Evolutionary conservation across 2,329 filamentous ascomycete species (phyloP).

Genomic region (Cladobotryum mycophilum): DNA sequence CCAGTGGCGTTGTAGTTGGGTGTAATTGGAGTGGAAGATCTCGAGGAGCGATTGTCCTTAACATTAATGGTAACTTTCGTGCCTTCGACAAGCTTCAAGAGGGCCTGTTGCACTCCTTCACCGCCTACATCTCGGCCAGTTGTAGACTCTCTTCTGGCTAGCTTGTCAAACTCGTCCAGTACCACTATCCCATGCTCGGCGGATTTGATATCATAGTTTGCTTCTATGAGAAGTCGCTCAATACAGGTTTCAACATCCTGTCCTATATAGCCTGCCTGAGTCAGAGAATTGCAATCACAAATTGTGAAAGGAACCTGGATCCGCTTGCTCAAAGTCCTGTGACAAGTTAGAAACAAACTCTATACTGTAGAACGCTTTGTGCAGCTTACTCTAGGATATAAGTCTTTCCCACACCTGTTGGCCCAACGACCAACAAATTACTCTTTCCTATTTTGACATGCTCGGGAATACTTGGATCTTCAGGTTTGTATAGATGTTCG

Average conservation of each 20-base stretch:
- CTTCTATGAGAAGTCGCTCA: constrained; percentile 79
- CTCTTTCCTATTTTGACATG: constrained; percentile 85
- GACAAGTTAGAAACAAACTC: constrained; percentile 16
- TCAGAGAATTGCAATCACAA: constrained; percentile 92
- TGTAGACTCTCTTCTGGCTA: constrained; percentile 78
- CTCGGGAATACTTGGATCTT: constrained; percentile 37
- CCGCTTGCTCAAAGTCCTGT: constrained; percentile 79
- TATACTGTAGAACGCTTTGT: background rate
- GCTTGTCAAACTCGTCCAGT: constrained; percentile 95
- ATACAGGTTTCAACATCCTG: constrained; percentile 97
- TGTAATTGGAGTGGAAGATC: constrained; percentile 46
- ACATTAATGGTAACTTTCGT: constrained; percentile 89
- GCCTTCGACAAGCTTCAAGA: constrained; percentile 93
- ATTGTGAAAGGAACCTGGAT: constrained; percentile 95
- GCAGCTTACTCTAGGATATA: constrained; percentile 67
- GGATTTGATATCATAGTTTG: constrained; percentile 79
- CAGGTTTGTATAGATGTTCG: constrained; percentile 42
- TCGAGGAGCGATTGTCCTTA: constrained; percentile 64
- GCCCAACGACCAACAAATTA: constrained; percentile 84
- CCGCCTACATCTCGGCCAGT: constrained; percentile 93
- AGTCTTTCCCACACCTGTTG: constrained; percentile 93
- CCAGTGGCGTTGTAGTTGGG: constrained; percentile 44
- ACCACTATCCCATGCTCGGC: constrained; percentile 92
- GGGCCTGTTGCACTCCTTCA: constrained; percentile 91
- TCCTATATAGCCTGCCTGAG: constrained; percentile 94